These are phyloP conservation scores for Sistotremastrum niveocremeum DNA, from an alignment of 768 basidiomycete species.

Conservation along the genomic window DNA sequence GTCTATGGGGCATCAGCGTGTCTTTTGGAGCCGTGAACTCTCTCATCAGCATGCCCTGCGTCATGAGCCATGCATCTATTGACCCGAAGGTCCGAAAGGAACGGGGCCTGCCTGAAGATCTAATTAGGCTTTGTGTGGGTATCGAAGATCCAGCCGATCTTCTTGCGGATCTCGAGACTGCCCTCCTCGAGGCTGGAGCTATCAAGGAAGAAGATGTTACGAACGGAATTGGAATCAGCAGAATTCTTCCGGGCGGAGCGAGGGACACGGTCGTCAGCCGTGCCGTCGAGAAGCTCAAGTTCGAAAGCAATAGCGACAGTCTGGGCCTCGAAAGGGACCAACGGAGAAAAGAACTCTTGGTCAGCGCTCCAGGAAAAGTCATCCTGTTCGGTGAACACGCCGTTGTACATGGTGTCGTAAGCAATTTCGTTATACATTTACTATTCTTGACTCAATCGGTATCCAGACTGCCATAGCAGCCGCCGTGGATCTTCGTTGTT, in stretches of 20 bases:
- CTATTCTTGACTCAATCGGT: conserved; percentile 5
- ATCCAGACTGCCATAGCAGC: conserved; percentile 85
- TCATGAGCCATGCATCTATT: conserved; percentile 99
- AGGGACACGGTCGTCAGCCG: conserved; percentile 28
- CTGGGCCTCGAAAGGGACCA: conserved; percentile 20
- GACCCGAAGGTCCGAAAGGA: conserved; percentile 91
- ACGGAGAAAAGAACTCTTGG: conserved; percentile 50
- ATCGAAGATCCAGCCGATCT: conserved; percentile 93
- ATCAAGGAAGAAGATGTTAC: conserved; percentile 43
- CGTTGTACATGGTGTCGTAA: conserved; percentile 90
- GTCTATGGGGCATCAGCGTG: conserved; percentile 95
- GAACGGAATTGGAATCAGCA: conserved; percentile 25
- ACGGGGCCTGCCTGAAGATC: conserved; percentile 94
- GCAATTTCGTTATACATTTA: conserved; percentile 20
- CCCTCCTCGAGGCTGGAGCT: conserved; percentile 84
- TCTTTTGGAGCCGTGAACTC: conserved; percentile 98
- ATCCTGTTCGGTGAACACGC: conserved; percentile 98
- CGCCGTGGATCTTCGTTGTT: conserved; percentile 90
- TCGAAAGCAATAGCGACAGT: conserved; percentile 13
- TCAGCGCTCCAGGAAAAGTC: conserved; percentile 95
- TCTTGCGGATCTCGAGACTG: conserved; percentile 87
- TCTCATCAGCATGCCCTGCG: conserved; percentile 96
- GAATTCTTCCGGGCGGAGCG: conserved; percentile 29
- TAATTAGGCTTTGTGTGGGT: conserved; percentile 95
- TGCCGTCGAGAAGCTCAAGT: conserved; percentile 57